Evolutionary conservation across 352 stramenopile genomes (phyloP).

Genomic region (Phytopythium litorale): DNA sequence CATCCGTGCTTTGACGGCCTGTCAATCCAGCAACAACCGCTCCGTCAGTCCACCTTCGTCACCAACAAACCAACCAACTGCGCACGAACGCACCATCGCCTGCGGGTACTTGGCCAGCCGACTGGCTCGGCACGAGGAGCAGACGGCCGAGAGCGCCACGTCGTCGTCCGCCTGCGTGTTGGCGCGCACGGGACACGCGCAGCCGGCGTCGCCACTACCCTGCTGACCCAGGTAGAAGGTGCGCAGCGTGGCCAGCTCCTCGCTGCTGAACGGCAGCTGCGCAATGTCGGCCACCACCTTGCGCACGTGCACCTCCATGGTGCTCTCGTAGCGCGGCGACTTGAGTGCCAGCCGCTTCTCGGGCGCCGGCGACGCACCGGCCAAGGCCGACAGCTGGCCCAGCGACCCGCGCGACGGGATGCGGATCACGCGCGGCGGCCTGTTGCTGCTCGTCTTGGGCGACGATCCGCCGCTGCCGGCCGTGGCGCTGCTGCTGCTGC

Average conservation of each 20-base stretch:
- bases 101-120: conserved; percentile 51
- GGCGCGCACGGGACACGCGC: conserved; percentile 27
- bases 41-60: conserved; percentile 4
- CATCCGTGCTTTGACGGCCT: conserved; percentile 41
- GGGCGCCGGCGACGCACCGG: conserved; percentile 16
- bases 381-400: conserved; percentile 20
- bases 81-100: conserved; percentile 38
- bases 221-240: conserved; percentile 47
- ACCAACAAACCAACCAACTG: neutral
- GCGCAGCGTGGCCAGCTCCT: conserved; percentile 61
- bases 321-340: conserved; percentile 66
- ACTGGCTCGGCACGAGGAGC: conserved; percentile 37
- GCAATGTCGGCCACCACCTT: conserved; percentile 65
- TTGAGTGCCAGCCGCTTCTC: conserved; percentile 61
- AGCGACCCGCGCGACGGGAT: conserved; percentile 43
- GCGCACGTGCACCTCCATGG: conserved; percentile 66
- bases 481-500: conserved; percentile 9
- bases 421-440: conserved; percentile 33
- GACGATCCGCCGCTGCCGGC: conserved; percentile 19
- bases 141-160: conserved; percentile 24
- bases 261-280: conserved; percentile 55
- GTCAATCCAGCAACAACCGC: conserved; percentile 7
- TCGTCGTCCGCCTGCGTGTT: conserved; percentile 19
- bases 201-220: conserved; percentile 12
- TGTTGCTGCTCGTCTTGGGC: conserved; percentile 35